Evolutionary conservation across 768 basidiomycete genomes (phyloP).

Genomic region (Tephrocybe sp.): DNA sequence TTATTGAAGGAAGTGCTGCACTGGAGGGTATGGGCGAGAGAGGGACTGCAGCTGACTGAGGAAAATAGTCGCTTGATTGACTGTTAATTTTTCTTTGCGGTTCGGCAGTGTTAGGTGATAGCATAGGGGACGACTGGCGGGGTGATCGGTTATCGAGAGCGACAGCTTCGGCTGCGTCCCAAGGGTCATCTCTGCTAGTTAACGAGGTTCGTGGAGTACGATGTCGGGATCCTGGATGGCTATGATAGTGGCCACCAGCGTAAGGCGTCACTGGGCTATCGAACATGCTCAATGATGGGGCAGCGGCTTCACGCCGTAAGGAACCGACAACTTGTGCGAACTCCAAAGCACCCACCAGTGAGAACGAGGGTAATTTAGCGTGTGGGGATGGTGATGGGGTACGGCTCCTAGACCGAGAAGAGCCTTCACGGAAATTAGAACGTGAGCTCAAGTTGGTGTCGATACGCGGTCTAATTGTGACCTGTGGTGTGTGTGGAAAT

Average conservation of each 20-base stretch:
- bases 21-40: conserved; percentile 12
- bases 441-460: conserved; percentile 1
- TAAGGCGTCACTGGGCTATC: conserved; percentile 68
- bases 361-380: conserved; percentile 75
- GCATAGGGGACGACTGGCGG: conserved; percentile 20
- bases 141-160: conserved; percentile 41
- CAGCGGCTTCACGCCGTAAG: conserved; percentile 66
- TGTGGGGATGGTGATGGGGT: conserved; percentile 40
- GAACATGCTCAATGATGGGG: conserved; percentile 57
- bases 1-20: conserved; percentile 50
- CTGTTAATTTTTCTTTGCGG: conserved; percentile 17
- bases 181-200: conserved; percentile 39
- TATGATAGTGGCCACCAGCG: conserved; percentile 72
- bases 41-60: conserved; percentile 3
- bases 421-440: conserved; percentile 28
- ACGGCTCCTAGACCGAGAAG: conserved; percentile 45
- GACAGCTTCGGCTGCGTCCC: conserved; percentile 46
- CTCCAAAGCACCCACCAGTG: conserved; percentile 92
- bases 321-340: conserved; percentile 90
- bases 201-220: conserved; percentile 23
- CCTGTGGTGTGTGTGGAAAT: background rate
- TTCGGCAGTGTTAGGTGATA: conserved; percentile 21
- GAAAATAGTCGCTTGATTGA: conserved; percentile 16
- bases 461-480: conserved; percentile 4
- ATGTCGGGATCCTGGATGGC: conserved; percentile 23